Base-by-base conservation (phyloP, 805 yeast species). In the Saturnispora gosingensis region DNA sequence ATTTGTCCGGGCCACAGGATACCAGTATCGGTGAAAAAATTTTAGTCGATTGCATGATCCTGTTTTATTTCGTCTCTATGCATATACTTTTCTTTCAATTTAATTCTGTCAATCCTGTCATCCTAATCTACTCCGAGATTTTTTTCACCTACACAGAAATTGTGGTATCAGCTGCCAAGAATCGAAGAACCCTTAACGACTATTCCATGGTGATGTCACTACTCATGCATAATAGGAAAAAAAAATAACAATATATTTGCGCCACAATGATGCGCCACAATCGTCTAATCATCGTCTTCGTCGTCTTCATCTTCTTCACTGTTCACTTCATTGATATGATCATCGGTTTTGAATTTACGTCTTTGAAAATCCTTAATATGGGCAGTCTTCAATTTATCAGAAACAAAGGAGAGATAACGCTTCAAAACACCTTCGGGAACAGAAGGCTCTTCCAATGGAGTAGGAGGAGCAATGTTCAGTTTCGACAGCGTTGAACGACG, bases 301-400 rank as follows among this genome's bases (percentile, higher is more conserved):
- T 49, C 52, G 1, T 45, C 53, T 1, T 45, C 54, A 1, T 46
- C 53, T 1, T 50, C 47, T 13, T 40, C 56, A 9, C 44, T 53
- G 22, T 46, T 34, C 13, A 39, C 53, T 7, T 47, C 52, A 8
- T 45, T 52, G 2, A 56, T 60, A 8, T 61, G 59, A 13, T 49
- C 52, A 5, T 38, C 25, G 11, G 42, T 38, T 5, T 38, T 38
- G 13, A 61, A 59, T 57, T 72, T 76, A 50, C 81, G 75, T 59
- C 90, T 76, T 67, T 88, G 93, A 72, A 88, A 88, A 68, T 88
- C 96, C 61, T 84, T 83, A 38, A 86, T 81, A 60, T 88, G 96
- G 0, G 96, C 96, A 65, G 73, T 76, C 11, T 82, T 83, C 58
- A 86, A 72, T 1, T 80, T 77, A 48, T 75, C 74, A 4, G 80